Evolutionary conservation across 768 basidiomycete genomes (phyloP), one percentile per base, ranked within the genome.

Genomic region (Cystobasidium tubakii): DNA sequence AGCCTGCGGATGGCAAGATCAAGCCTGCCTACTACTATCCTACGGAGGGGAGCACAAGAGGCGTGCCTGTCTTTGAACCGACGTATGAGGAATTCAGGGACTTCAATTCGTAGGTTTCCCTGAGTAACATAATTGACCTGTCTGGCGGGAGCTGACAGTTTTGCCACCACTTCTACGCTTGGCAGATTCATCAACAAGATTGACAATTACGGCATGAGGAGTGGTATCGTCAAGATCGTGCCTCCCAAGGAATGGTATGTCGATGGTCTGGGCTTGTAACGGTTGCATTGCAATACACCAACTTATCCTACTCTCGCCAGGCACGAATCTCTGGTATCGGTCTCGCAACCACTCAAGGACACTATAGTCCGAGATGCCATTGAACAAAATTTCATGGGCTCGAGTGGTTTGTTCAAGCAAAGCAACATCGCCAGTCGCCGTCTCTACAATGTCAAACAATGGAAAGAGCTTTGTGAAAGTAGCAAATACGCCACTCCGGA

Each of bases 61-160:
- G 95, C 43, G 95, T 98, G 57, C 96, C 95, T 4, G 92, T 99
- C 13, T 99, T 99, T 85, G 89, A 87, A 80, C 96, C 96, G 10
- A 87, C 89, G 1, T 89, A 94, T 87, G 88, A 89, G 64, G 92
- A 98, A 78, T 96, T 96, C 78, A 81, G 84, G 75, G 90, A 93
- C 82, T 98, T 97, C 81, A 95, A 99, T 79, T 88, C 80, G 13
- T 98, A 91, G 25, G 74, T 63, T 7, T 17, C 42, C 21, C 10
- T 27, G 9, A n/a, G 4, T 46, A 21, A 62, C 1, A 21, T 34
- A 42, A 13, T 36, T 43, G 29, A 1, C 27, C 13, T 15, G 31
- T 31, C 23, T 50, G 39, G 17, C n/a, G n/a, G n/a, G n/a, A n/a
- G n/a, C n/a, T 65, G 31, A 36, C 63, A 65, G 33, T 39, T 60